phyloP scores from a whole-genome alignment of 2,329 filamentous ascomycete species.

The Fusarium neocosmosporiellum region DNA sequence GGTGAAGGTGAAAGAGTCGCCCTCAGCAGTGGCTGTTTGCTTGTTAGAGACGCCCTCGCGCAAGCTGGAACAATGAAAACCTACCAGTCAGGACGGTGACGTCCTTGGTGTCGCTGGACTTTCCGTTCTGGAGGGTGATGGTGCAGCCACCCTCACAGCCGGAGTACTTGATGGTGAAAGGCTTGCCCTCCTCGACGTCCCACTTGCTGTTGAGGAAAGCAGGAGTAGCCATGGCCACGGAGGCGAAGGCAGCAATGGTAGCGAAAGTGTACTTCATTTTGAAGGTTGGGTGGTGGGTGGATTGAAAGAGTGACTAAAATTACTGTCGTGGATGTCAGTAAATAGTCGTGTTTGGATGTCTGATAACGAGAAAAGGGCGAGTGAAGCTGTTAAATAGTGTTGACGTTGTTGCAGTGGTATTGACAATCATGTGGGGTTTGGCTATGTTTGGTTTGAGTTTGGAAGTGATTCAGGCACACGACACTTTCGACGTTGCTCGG shows the following conservation, averaged over 20 bases:
- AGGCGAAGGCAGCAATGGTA: constrained; percentile 45
- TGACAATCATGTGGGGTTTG: background rate
- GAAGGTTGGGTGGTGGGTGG: constrained; percentile 36
- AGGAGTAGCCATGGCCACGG: constrained; percentile 45
- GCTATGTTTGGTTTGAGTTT: background rate
- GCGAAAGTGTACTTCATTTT: constrained; percentile 53
- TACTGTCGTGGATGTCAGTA: constrained; percentile 37
- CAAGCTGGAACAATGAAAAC: background rate
- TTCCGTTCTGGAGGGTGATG: constrained; percentile 49
- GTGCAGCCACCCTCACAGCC: constrained; percentile 50
- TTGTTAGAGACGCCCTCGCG: background rate
- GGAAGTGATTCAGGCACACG: constrained; percentile 1
- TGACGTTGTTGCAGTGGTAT: constrained; percentile 11
- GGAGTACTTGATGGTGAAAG: constrained; percentile 47
- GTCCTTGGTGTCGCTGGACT: constrained; percentile 42
- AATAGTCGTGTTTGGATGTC: background rate
- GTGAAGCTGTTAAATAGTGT: background rate
- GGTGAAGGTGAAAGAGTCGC: constrained; percentile 45
- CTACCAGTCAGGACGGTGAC: constrained; percentile 48
- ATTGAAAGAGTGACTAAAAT: constrained; percentile 43
- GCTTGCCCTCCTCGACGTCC: constrained; percentile 43
- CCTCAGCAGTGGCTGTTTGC: constrained; percentile 25
- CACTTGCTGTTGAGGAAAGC: constrained; percentile 48
- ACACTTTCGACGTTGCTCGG: background rate
- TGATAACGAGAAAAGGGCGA: constrained; percentile 6